Evolutionary conservation across 495 filamentous ascomycete species (phyloP).

Genomic region (Bathelium albidoporum): DNA sequence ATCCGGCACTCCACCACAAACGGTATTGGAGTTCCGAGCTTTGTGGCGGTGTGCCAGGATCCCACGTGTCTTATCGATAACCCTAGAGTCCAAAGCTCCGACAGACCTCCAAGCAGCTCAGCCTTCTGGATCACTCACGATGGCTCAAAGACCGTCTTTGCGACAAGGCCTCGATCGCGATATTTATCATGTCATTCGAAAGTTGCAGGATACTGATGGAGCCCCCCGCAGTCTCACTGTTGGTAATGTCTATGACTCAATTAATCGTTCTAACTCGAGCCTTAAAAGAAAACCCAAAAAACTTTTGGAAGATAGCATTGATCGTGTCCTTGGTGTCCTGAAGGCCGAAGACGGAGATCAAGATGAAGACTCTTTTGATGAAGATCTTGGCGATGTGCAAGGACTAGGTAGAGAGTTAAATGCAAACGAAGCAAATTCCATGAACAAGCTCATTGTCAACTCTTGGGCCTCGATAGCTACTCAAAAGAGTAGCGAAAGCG

Average conservation of each 20-base stretch:
- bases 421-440: slow-evolving; percentile 42
- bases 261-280: slow-evolving; percentile 76
- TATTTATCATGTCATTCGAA: slow-evolving; percentile 65
- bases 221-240: not conserved
- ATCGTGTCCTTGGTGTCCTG: slow-evolving; percentile 68
- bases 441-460: slow-evolving; percentile 66
- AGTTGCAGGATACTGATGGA: slow-evolving; percentile 43
- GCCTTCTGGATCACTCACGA: no score
- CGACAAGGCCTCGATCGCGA: slow-evolving; percentile 25
- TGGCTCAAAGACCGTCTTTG: slow-evolving; percentile 15
- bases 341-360: slow-evolving; percentile 49
- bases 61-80: not conserved
- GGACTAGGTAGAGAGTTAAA: slow-evolving; percentile 49
- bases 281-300: slow-evolving; percentile 70
- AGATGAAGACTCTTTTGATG: slow-evolving; percentile 40
- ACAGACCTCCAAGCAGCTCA: not conserved
- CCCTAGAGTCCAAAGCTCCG: no score
- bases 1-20: not conserved
- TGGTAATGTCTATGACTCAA: slow-evolving; percentile 47
- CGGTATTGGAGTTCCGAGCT: no score
- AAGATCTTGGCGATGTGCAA: slow-evolving; percentile 48
- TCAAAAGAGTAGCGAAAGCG: slow-evolving; percentile 16
- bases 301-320: slow-evolving; percentile 73
- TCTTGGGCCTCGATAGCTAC: slow-evolving; percentile 49
- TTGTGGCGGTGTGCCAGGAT: not conserved